Evolutionary conservation across 352 stramenopile species (phyloP), one percentile per base, ranked within the genome.

Genomic region (Phytophthora parvispora): DNA sequence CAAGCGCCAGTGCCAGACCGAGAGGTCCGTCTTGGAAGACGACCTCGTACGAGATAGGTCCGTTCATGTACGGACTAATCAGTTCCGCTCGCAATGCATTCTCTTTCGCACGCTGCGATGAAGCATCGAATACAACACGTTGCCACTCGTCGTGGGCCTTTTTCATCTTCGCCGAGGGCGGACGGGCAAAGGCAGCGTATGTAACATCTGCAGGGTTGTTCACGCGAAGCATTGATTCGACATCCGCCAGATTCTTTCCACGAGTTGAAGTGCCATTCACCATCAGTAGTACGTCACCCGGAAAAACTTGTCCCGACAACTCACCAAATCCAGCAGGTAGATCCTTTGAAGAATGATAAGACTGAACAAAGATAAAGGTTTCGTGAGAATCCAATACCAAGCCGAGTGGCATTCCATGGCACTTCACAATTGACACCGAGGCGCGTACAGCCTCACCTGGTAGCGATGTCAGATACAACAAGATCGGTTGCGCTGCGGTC

Each of bases 1-100:
- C 89, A 5, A 96, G 80, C 15, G 87, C 81, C 9, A 96, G 60
- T 1, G 86, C 89, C 15, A 96, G 77, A 36, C 89, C 89, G 31
- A 96, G 76, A 7, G 87, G 89, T 1, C 89, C 89, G 8, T 87
- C 71, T 49, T 80, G 67, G 40, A 96, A 96, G 10, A 68, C 80
- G n/a, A 96, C 86, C 8, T 93, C 84, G 49, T 77, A 89, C 18
- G 74, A 68, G 42, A 50, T 53, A 8, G 60, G 48, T n/a, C 55
- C 61, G 48, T 32, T 69, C 34, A 34, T 59, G 36, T 62, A 50
- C 0, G 51, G 38, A n/a, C 29, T 40, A 25, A 74, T 45, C 7
- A 86, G 25, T 4, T 61, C 56, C 5, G 55, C 45, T 61, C 72
- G 72, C 28, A 87, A 61, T 9, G 64, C 42, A 40, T 27, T 77